phyloP scores from a whole-genome alignment of 208 protist genomes.

The Acanthamoeba castellanii region DNA sequence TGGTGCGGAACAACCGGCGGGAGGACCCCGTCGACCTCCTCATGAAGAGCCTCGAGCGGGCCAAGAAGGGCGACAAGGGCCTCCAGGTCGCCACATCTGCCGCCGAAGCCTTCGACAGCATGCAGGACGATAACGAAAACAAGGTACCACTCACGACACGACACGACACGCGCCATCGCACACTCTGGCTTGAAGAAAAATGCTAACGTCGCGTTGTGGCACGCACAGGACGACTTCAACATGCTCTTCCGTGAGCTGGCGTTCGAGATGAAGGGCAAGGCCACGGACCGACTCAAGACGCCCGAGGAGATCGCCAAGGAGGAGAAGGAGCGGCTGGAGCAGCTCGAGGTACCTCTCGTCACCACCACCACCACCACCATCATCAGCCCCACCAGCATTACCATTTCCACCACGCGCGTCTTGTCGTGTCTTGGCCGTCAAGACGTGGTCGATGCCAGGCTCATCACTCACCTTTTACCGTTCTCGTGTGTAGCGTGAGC shows the following conservation, averaged over 20 bases:
- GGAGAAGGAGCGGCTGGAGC: slow-evolving; percentile 54
- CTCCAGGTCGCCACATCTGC: neutral
- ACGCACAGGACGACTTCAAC: slow-evolving; percentile 41
- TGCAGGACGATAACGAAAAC: slow-evolving; percentile 2
- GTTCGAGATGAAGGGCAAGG: neutral
- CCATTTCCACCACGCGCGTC: neutral
- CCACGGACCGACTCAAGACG: slow-evolving; percentile 49
- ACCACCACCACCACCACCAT: too few species aligned
- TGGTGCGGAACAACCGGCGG: neutral
- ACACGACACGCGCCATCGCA: neutral
- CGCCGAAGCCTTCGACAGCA: slow-evolving; percentile 2
- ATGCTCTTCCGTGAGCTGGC: slow-evolving; percentile 36
- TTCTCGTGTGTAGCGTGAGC: neutral
- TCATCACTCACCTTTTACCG: neutral
- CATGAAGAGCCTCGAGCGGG: slow-evolving; percentile 44
- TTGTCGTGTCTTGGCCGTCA: neutral
- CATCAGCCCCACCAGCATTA: too few species aligned
- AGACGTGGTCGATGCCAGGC: neutral
- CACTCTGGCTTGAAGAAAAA: too few species aligned
- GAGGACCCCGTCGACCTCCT: slow-evolving; percentile 5
- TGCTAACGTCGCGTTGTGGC: too few species aligned
- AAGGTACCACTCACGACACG: neutral
- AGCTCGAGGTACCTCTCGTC: slow-evolving; percentile 9
- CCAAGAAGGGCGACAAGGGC: slow-evolving; percentile 28
- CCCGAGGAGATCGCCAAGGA: slow-evolving; percentile 72